These are phyloP conservation scores for Aspergillus awamori DNA, from an alignment of 2,329 filamentous ascomycete species.

Conservation along the genomic window DNA sequence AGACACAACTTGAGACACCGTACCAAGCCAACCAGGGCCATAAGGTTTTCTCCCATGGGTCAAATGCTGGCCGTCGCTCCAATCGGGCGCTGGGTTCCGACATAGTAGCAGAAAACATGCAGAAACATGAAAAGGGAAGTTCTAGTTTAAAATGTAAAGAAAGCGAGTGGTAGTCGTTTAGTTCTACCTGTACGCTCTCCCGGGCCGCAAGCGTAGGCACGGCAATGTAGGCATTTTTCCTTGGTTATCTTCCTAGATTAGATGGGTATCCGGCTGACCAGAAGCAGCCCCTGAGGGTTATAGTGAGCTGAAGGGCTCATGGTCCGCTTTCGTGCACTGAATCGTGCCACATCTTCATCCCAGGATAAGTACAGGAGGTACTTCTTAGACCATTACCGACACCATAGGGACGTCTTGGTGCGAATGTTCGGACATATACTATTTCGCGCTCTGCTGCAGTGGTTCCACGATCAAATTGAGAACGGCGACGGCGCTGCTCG, in stretches of 20 bases:
- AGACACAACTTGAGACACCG: constrained; percentile 29
- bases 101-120: constrained; percentile 13
- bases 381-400: constrained; percentile 25
- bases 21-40: constrained; percentile 30
- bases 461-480: constrained; percentile 81
- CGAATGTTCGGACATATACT: constrained; percentile 31
- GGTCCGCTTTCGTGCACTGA: constrained; percentile 23
- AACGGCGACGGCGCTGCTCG: constrained; percentile 74
- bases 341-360: constrained; percentile 29
- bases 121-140: neutral
- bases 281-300: neutral
- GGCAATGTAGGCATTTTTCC: neutral
- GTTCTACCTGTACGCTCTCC: neutral
- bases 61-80: constrained; percentile 24
- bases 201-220: neutral
- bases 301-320: constrained; percentile 21
- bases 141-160: constrained; percentile 11
- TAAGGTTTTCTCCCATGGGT: constrained; percentile 23
- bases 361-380: constrained; percentile 30
- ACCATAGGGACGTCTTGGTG: constrained; percentile 22
- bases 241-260: neutral
- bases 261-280: neutral
- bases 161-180: neutral
- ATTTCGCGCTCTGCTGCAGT: constrained; percentile 70
- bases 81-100: constrained; percentile 22